These are phyloP conservation scores for Penicillium sp. DNA, from an alignment of 2,329 filamentous ascomycete genomes.

Conservation along the genomic window DNA sequence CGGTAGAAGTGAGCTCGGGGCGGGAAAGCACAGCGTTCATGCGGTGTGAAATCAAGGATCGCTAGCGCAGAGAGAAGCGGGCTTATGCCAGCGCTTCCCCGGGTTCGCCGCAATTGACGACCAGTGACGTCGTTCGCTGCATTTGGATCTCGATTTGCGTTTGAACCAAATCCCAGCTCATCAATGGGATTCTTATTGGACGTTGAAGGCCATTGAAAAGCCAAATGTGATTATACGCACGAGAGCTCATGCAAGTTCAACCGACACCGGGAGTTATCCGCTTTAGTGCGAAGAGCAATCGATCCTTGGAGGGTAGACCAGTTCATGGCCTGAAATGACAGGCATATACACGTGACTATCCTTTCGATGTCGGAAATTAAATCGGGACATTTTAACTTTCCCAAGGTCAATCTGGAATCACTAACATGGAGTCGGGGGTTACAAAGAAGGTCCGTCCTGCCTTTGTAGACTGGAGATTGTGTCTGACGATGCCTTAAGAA, in stretches of 20 bases:
- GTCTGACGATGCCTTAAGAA: slow-evolving; percentile 15
- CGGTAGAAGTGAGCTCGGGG: background rate
- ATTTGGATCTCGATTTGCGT: slow-evolving; percentile 12
- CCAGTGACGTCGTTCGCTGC: slow-evolving; percentile 15
- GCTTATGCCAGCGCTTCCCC: slow-evolving; percentile 1
- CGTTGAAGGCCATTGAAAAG: no score
- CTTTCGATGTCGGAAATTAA: no score
- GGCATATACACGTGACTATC: no score
- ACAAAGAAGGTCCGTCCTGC: slow-evolving; percentile 1
- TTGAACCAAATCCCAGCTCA: no score
- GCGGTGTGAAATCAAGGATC: background rate
- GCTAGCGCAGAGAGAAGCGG: no score
- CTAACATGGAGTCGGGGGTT: background rate
- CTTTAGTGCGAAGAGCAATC: no score
- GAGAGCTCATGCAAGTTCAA: no score
- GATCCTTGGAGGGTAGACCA: no score
- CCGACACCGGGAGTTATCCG: no score
- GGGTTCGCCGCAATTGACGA: slow-evolving; percentile 10
- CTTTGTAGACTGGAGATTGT: background rate
- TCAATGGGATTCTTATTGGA: no score
- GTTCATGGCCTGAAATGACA: no score
- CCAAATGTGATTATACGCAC: no score
- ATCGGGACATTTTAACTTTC: background rate
- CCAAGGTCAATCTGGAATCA: background rate
- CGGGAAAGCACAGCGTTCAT: background rate